Conservation (phyloP, 1,284 basidiomycete species). For the Tilletia indica region DNA sequence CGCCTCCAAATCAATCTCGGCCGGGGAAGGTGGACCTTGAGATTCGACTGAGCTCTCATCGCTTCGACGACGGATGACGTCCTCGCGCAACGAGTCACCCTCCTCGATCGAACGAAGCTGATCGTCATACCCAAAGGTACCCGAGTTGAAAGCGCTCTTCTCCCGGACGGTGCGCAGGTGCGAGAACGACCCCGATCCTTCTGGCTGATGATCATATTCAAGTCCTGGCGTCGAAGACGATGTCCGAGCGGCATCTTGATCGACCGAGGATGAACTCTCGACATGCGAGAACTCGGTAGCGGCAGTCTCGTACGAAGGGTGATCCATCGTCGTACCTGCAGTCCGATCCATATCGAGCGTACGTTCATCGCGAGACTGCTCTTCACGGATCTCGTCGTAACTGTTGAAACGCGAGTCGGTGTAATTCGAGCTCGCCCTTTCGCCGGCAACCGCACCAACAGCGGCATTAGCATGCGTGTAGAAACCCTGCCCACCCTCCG, state of each 20-base stretch:
- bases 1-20: constrained; percentile 8
- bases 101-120: neutral
- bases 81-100: constrained; percentile 8
- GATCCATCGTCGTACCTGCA: too few species aligned
- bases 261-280: neutral
- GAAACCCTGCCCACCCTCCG: neutral
- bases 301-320: neutral
- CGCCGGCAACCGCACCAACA: neutral
- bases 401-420: too few species aligned
- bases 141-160: neutral
- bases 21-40: constrained; percentile 28
- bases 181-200: neutral
- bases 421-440: too few species aligned
- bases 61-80: constrained; percentile 10
- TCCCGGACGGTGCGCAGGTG: neutral
- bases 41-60: constrained; percentile 31
- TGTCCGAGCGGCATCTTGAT: neutral
- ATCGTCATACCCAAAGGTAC: constrained; percentile 7
- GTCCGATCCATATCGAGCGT: too few species aligned
- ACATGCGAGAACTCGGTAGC: neutral
- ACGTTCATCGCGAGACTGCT: neutral
- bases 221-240: constrained; percentile 8
- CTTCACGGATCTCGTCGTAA: too few species aligned
- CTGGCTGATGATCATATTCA: neutral
- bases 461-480: neutral